phyloP scores from a whole-genome alignment of 2,329 filamentous ascomycete species.

The Pseudogymnoascus sp. region DNA sequence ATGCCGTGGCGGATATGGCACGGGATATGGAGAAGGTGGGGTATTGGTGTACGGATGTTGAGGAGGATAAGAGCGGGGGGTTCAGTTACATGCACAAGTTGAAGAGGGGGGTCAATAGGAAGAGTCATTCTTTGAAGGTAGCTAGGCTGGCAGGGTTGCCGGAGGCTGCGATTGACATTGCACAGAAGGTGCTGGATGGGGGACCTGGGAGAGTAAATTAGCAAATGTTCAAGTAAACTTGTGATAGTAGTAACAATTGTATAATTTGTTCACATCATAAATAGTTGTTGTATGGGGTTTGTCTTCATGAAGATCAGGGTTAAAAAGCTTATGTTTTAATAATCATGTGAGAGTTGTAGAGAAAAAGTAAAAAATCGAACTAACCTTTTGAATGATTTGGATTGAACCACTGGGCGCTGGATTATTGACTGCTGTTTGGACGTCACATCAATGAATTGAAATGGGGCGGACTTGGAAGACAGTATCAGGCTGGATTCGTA shows the following conservation, averaged over 20 bases:
- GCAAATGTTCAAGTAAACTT: constrained; percentile 10
- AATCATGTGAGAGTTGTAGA: constrained; percentile 26
- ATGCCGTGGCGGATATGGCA: constrained; percentile 73
- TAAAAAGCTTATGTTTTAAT: constrained; percentile 32
- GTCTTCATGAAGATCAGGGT: constrained; percentile 35
- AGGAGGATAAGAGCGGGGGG: constrained; percentile 58
- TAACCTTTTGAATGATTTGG: constrained; percentile 10
- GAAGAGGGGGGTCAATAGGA: constrained; percentile 71
- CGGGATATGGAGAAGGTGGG: constrained; percentile 35
- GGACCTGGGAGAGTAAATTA: constrained; percentile 1
- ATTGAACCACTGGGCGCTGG: not conserved
- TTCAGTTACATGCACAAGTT: constrained; percentile 86
- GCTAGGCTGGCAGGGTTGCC: constrained; percentile 79
- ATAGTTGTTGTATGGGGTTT: constrained; percentile 34
- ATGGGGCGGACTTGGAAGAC: not conserved
- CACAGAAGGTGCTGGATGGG: constrained; percentile 32
- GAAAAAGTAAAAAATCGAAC: constrained; percentile 18
- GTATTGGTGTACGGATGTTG: constrained; percentile 79
- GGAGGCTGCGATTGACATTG: constrained; percentile 61
- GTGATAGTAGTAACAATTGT: constrained; percentile 18
- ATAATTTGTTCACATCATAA: constrained; percentile 8
- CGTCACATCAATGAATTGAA: constrained; percentile 5
- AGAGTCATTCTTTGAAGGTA: constrained; percentile 93
- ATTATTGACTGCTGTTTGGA: not conserved
- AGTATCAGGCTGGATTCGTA: not conserved